Evolutionary conservation across 2,329 filamentous ascomycete genomes (phyloP).

Genomic region (Mollisiaceae sp.): DNA sequence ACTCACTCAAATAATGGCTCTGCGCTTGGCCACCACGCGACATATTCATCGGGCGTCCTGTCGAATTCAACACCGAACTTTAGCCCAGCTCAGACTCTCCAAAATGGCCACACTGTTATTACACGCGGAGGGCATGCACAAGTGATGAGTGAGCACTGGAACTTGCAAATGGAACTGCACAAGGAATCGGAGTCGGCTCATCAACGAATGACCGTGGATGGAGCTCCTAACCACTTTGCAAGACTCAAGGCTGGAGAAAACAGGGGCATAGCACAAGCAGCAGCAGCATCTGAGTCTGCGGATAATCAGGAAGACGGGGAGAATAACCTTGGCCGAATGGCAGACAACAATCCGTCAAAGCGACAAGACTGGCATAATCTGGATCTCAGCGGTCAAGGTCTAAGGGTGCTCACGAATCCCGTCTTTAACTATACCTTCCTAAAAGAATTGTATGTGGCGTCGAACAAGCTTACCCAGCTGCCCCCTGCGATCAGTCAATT

Average conservation of each 20-base stretch:
- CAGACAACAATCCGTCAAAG: conserved; percentile 54
- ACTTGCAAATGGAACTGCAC: conserved; percentile 80
- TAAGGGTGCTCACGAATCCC: conserved; percentile 78
- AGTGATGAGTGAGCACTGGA: conserved; percentile 75
- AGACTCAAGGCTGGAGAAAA: conserved; percentile 73
- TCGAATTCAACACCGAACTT: conserved; percentile 66
- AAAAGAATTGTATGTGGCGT: conserved; percentile 89
- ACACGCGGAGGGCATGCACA: conserved; percentile 57
- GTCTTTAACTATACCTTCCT: conserved; percentile 90
- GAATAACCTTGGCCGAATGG: conserved; percentile 61
- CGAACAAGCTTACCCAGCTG: conserved; percentile 85
- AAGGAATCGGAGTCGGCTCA: conserved; percentile 77
- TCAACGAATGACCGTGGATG: conserved; percentile 69
- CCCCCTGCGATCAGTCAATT: conserved; percentile 82
- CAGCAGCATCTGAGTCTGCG: conserved; percentile 49
- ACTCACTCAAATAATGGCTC: conserved; percentile 59
- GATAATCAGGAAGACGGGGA: conserved; percentile 55
- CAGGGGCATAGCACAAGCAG: conserved; percentile 59
- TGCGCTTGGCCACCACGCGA: conserved; percentile 63
- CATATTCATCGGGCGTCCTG: conserved; percentile 66
- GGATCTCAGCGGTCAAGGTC: conserved; percentile 94
- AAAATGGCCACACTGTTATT: conserved; percentile 60
- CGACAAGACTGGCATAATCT: conserved; percentile 90
- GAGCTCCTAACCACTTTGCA: conserved; percentile 74
- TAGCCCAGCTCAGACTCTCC: conserved; percentile 53